Percentiles rank a stretch among this genome's conserved stretches.
These are phyloP conservation scores for Taxawa tesnikishii DNA, from an alignment of 2,329 filamentous ascomycete genomes.

Conservation along the genomic window DNA sequence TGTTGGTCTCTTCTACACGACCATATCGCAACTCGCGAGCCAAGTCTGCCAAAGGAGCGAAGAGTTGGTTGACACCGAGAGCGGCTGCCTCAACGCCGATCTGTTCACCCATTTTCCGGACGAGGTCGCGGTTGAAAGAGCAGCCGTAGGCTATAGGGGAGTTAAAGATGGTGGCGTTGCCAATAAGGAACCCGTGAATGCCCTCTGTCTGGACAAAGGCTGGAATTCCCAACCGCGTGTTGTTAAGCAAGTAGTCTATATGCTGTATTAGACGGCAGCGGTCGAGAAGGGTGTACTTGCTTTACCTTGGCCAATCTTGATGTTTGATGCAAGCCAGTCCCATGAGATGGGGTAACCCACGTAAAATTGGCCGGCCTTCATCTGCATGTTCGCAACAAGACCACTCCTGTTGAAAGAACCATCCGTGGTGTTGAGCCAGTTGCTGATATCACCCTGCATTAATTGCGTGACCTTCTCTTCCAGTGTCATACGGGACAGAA, in stretches of 20 bases:
- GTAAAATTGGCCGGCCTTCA: conserved; percentile 58
- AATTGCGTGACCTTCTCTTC: conserved; percentile 60
- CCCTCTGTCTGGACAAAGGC: conserved; percentile 63
- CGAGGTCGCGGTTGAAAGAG: conserved; percentile 54
- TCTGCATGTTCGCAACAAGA: conserved; percentile 52
- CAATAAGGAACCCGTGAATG: conserved; percentile 59
- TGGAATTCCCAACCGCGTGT: conserved; percentile 58
- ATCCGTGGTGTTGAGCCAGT: conserved; percentile 59
- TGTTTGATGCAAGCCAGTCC: conserved; percentile 49
- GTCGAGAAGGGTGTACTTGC: too few relatives aligned
- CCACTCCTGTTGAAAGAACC: conserved; percentile 57
- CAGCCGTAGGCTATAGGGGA: conserved; percentile 62
- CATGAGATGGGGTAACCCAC: conserved; percentile 56
- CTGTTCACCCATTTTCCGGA: conserved; percentile 53
- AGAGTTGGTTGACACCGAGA: conserved; percentile 60
- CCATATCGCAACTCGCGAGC: conserved; percentile 61
- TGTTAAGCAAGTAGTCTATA: conserved; percentile 56
- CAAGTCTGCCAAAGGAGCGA: conserved; percentile 58
- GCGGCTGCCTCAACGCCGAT: conserved; percentile 55
- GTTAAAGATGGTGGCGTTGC: conserved; percentile 69
- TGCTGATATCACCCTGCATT: conserved; percentile 53
- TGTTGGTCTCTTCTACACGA: conserved; percentile 61
- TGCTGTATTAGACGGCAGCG: too few relatives aligned
- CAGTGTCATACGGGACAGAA: conserved; percentile 61
- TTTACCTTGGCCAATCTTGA: conserved; percentile 53